Conservation (phyloP, 2,329 filamentous ascomycete genomes). For the Ceratocystis destructans region DNA sequence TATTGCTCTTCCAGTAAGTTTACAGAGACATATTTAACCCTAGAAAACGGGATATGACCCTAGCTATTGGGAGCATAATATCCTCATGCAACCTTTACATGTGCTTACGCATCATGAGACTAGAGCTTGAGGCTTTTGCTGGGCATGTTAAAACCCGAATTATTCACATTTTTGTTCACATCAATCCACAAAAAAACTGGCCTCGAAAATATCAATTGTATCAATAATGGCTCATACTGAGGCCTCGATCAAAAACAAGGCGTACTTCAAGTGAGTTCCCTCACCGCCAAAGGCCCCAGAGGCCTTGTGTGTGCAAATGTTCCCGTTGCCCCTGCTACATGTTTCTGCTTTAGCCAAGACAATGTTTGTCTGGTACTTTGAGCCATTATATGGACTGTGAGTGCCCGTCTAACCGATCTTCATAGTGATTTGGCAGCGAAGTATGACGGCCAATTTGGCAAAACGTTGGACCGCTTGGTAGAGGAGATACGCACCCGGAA, state of each 20-base stretch:
- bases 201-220: not conserved
- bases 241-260: conserved; percentile 2
- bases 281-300: not conserved
- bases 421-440: conserved; percentile 8
- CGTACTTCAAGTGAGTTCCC: conserved; percentile 14
- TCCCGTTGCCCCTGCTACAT: not conserved
- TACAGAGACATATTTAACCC: not conserved
- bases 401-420: not conserved
- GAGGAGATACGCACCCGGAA: conserved; percentile 38
- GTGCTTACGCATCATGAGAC: not conserved
- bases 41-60: not conserved
- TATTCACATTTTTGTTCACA: no score
- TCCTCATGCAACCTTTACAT: not conserved
- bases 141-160: not conserved
- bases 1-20: not conserved
- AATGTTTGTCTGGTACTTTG: not conserved
- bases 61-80: not conserved
- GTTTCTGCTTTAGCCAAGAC: not conserved
- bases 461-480: conserved; percentile 40
- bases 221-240: not conserved
- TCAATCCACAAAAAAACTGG: not conserved
- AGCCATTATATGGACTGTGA: no score
- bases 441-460: conserved; percentile 24
- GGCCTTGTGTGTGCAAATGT: no score
- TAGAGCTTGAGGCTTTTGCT: not conserved